phyloP scores from a whole-genome alignment of 2,329 filamentous ascomycete species.

The Xenoacremonium recifei region DNA sequence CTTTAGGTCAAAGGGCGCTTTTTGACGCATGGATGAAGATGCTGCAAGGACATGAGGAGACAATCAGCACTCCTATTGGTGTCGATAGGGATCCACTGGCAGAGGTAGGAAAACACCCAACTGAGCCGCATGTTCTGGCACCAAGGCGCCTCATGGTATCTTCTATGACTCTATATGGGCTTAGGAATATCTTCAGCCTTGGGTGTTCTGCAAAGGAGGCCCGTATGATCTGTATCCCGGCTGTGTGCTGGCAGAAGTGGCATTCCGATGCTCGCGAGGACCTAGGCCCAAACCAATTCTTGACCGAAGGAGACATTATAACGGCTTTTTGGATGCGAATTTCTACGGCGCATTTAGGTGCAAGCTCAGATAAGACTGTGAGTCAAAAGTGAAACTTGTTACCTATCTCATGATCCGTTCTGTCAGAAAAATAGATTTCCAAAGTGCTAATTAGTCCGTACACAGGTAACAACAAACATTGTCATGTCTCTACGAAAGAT shows the following conservation, averaged over 20 bases:
- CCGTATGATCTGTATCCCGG: constrained; percentile 9
- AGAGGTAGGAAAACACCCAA: constrained; percentile 7
- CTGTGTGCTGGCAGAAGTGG: constrained; percentile 5
- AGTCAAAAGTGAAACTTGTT: no score
- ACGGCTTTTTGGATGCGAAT: neutral
- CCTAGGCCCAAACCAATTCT: neutral
- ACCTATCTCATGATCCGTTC: no score
- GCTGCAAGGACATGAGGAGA: constrained; percentile 3
- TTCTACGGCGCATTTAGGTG: neutral
- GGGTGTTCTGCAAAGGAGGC: constrained; percentile 4
- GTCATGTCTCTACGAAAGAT: neutral
- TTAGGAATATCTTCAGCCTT: constrained; percentile 1
- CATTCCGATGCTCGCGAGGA: neutral
- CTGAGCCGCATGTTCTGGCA: constrained; percentile 3
- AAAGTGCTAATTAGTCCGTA: no score
- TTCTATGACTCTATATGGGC: neutral
- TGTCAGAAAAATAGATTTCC: no score
- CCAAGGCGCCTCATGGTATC: neutral
- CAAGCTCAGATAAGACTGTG: neutral
- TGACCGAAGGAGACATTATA: neutral
- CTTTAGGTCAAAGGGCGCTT: constrained; percentile 34
- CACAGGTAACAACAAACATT: neutral
- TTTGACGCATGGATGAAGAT: constrained; percentile 35
- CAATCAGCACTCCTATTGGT: constrained; percentile 3
- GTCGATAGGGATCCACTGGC: constrained; percentile 1